A percentile compares a stretch with the other conserved stretches of the same genome.
Evolutionary conservation across 2,329 filamentous ascomycete species (phyloP).

Genomic region (Botryotinia narcissicola): DNA sequence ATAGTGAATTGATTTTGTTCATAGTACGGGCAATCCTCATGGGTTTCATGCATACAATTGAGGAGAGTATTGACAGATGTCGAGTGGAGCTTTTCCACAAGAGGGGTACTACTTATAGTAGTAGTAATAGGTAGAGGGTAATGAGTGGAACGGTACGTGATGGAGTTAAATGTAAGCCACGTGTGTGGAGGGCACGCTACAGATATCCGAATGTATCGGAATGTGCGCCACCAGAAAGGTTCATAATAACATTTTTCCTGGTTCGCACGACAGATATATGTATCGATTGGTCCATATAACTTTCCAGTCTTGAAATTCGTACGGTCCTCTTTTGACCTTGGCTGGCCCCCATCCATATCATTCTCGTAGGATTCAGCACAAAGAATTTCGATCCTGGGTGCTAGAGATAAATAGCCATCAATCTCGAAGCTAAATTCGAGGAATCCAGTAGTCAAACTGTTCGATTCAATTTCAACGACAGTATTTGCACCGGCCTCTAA

Average conservation of each 20-base stretch:
- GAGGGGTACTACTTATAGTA: neutral
- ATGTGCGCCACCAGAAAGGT: neutral
- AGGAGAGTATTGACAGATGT: constrained; percentile 20
- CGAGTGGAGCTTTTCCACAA: neutral
- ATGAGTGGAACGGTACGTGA: neutral
- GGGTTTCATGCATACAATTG: constrained; percentile 31
- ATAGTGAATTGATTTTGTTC: constrained; percentile 39
- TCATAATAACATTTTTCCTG: neutral
- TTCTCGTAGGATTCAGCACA: neutral
- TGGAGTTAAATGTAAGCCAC: neutral
- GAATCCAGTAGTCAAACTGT: neutral
- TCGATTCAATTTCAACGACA: neutral
- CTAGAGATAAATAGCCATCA: neutral
- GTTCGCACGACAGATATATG: neutral
- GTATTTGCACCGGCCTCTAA: neutral
- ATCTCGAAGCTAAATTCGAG: neutral
- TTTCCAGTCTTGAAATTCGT: neutral
- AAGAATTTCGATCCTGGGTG: neutral
- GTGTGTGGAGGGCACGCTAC: neutral
- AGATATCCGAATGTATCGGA: neutral
- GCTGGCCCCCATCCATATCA: neutral
- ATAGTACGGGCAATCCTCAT: constrained; percentile 41
- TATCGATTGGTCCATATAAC: neutral
- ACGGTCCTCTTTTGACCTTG: neutral
- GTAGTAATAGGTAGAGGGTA: neutral